phyloP scores from a whole-genome alignment of 495 filamentous ascomycete genomes.

The Paragyromitra xinjiangensis region DNA sequence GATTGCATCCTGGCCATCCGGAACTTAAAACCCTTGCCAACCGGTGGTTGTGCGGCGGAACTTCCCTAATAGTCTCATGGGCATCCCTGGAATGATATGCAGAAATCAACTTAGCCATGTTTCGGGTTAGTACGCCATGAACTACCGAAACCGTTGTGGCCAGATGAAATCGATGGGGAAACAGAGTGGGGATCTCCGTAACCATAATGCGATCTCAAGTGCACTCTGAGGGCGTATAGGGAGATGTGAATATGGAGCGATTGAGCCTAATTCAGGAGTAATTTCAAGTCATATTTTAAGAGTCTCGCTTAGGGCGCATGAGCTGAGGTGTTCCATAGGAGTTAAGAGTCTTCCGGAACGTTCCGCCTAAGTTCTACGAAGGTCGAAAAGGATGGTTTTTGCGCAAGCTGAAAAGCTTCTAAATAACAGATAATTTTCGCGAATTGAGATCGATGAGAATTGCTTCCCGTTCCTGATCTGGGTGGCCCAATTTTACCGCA shows the following conservation, averaged over 20 bases:
- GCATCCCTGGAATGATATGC: background rate
- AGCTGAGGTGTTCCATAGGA: background rate
- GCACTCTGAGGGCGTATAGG: background rate
- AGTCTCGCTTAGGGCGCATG: background rate
- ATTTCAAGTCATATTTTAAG: background rate
- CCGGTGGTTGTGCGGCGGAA: background rate
- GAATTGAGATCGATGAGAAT: background rate
- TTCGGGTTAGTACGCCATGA: conserved; percentile 2
- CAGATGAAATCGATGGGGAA: background rate
- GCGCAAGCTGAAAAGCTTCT: background rate
- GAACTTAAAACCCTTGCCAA: background rate
- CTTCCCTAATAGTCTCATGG: background rate
- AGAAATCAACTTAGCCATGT: background rate
- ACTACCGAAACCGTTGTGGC: conserved; percentile 2
- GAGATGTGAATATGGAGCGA: background rate
- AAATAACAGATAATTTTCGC: background rate
- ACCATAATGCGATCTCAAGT: background rate
- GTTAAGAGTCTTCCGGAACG: too few relatives aligned
- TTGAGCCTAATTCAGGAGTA: background rate
- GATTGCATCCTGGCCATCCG: background rate
- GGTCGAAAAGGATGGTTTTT: background rate
- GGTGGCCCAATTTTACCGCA: background rate
- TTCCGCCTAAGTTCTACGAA: background rate
- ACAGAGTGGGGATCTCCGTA: conserved; percentile 4
- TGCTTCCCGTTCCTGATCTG: background rate